phyloP scores from a whole-genome alignment of 352 stramenopile species.

The Phytophthora fragariaefolia region DNA sequence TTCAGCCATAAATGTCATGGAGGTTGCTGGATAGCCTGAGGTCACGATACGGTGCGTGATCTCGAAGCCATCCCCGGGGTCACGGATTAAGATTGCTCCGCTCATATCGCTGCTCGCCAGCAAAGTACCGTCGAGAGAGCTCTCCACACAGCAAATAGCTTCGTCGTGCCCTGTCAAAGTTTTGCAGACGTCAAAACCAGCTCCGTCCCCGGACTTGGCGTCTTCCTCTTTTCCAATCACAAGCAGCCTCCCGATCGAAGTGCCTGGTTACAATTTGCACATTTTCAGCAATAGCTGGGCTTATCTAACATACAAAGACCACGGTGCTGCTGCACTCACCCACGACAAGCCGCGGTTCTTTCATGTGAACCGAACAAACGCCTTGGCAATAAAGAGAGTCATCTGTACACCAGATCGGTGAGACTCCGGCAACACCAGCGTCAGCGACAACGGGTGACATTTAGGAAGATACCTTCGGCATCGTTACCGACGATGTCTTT shows the following conservation, averaged over 20 bases:
- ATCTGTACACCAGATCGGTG: slow-evolving; percentile 27
- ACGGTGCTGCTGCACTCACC: slow-evolving; percentile 41
- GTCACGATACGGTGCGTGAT: slow-evolving; percentile 64
- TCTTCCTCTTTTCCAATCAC: slow-evolving; percentile 61
- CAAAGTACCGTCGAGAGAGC: slow-evolving; percentile 40
- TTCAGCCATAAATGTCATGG: slow-evolving; percentile 59
- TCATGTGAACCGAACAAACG: slow-evolving; percentile 64
- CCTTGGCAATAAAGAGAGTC: slow-evolving; percentile 63
- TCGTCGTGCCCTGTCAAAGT: slow-evolving; percentile 62
- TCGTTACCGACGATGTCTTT: slow-evolving; percentile 54
- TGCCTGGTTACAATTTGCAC: slow-evolving; percentile 44
- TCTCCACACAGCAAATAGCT: slow-evolving; percentile 67
- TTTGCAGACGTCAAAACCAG: slow-evolving; percentile 70
- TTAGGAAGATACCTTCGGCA: slow-evolving; percentile 47
- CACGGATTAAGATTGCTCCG: slow-evolving; percentile 64
- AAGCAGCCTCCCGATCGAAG: slow-evolving; percentile 64
- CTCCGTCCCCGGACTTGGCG: slow-evolving; percentile 49
- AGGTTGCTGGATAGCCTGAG: slow-evolving; percentile 53
- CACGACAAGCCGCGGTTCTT: slow-evolving; percentile 52
- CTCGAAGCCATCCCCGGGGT: slow-evolving; percentile 60
- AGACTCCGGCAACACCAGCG: background rate
- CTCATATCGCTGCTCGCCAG: slow-evolving; percentile 68
- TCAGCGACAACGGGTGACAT: background rate
- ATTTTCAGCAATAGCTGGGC: background rate
- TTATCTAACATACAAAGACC: background rate